Evolutionary conservation across 176 grass and related monocot genomes (phyloP).

Genomic region (Thalia dealbata): DNA sequence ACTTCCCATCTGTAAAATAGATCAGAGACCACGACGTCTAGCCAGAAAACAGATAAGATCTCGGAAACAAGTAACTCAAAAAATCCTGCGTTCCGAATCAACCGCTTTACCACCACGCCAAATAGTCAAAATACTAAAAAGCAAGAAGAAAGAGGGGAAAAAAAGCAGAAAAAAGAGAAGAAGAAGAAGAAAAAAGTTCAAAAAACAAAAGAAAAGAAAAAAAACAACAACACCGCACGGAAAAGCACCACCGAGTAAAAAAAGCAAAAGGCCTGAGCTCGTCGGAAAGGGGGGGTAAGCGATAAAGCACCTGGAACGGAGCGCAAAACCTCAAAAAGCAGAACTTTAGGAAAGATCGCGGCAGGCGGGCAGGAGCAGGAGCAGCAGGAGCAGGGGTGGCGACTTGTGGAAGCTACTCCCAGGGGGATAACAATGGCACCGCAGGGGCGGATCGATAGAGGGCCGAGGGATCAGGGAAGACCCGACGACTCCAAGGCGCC

Average conservation of each 20-base stretch:
- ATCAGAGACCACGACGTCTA: neutral
- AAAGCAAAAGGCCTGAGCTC: constrained; percentile 1
- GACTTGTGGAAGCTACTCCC: neutral
- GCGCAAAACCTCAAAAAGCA: neutral
- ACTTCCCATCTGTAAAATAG: neutral
- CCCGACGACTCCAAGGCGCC: neutral
- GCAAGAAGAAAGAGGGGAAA: too few species aligned
- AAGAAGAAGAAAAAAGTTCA: neutral
- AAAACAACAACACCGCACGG: neutral
- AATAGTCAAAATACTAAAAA: neutral
- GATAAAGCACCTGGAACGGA: neutral
- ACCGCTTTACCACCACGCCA: neutral
- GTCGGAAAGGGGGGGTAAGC: neutral
- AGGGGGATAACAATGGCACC: neutral
- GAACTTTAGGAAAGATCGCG: too few species aligned
- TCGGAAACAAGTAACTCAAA: neutral
- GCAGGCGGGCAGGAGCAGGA: neutral
- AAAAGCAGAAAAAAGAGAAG: neutral
- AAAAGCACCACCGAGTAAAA: neutral
- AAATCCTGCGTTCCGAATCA: neutral
- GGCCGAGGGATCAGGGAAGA: neutral
- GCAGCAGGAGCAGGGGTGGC: neutral
- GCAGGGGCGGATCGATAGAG: neutral
- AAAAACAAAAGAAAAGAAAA: neutral
- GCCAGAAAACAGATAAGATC: neutral